Evolutionary conservation across 1,284 basidiomycete genomes (phyloP), one percentile per base, ranked within the genome.

Genomic region (Ceratobasidium sp.): DNA sequence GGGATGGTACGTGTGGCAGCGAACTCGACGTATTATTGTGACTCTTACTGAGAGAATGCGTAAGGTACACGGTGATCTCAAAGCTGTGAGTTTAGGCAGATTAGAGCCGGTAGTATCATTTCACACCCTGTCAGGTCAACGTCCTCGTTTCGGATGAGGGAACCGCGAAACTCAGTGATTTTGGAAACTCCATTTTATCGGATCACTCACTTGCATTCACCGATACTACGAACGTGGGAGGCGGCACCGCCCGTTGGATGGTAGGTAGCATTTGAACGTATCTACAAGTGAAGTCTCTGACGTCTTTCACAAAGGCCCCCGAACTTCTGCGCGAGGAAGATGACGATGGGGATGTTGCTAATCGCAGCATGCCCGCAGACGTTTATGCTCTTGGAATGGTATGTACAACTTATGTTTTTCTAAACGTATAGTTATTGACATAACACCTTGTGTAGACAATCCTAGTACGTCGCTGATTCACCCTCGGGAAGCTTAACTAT

Each of bases 361-460:
- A 67, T 33, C 44, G 65, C 14, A 67, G 65, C 27, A 67, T 27
- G 46, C 65, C 65, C 23, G 66, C 68, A 23, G 68, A 70, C 35
- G 38, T 70, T 18, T 70, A 59, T 44, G 68, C 68, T 8, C 46
- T 70, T 35, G 68, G 68, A 41, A 70, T 70, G 54, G 68, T 70
- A 27, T 16, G 54, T 70, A 16, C 33, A 10, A 30, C 14, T 3
- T 20, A 14, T 10, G 33, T 33, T 20, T 27, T 18, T 1, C 20
- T 3, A 1, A 4, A 1, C 0, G 30, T 44, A 14, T 35, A 10
- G 10, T 14, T 46, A 16, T 3, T 18, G 8, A n/a, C 27, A n/a
- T 8, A 16, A 50, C 12, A n/a, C 16, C 20, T 27, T 10, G 14
- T 27, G 1, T 27, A 70, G 68, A 70, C 68, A 0, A 59, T 70